Evolutionary conservation across 345 rosid species (phyloP).

Genomic region (Pistacia atlantica): DNA sequence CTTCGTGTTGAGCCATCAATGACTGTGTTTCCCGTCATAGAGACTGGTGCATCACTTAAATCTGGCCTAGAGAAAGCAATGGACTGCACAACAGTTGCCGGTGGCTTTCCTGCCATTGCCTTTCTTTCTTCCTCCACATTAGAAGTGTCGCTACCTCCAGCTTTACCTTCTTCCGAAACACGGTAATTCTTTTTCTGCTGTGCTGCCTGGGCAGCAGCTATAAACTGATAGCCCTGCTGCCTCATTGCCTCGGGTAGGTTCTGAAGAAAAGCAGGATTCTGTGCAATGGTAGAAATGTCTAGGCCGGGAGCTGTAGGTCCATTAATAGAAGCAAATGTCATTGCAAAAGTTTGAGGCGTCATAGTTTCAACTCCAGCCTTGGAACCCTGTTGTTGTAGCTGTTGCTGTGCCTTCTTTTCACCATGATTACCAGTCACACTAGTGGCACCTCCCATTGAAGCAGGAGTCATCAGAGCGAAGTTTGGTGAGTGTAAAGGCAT

Average conservation of each 20-base stretch:
- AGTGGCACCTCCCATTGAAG: conserved; percentile 50
- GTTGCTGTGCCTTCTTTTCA: conserved; percentile 70
- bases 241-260: conserved; percentile 69
- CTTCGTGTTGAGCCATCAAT: conserved; percentile 76
- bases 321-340: conserved; percentile 80
- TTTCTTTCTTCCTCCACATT: conserved; percentile 70
- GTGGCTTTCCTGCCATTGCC: conserved; percentile 41
- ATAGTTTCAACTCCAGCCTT: conserved; percentile 66
- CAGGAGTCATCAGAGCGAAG: conserved; percentile 65
- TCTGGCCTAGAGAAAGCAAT: conserved; percentile 83
- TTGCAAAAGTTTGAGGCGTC: conserved; percentile 75
- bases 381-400: conserved; percentile 43
- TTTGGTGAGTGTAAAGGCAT: conserved; percentile 64
- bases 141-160: conserved; percentile 47
- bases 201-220: conserved; percentile 69
- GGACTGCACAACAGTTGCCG: conserved; percentile 57
- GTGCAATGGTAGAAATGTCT: conserved; percentile 75
- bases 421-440: conserved; percentile 44
- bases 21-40: conserved; percentile 59
- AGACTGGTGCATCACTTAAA: conserved; percentile 54
- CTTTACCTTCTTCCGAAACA: conserved; percentile 66
- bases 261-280: conserved; percentile 78
- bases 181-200: conserved; percentile 79
- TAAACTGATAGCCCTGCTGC: conserved; percentile 63
- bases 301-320: conserved; percentile 57